Base-by-base conservation (phyloP, 768 basidiomycete genomes). In the Lyophyllum shimeji region DNA sequence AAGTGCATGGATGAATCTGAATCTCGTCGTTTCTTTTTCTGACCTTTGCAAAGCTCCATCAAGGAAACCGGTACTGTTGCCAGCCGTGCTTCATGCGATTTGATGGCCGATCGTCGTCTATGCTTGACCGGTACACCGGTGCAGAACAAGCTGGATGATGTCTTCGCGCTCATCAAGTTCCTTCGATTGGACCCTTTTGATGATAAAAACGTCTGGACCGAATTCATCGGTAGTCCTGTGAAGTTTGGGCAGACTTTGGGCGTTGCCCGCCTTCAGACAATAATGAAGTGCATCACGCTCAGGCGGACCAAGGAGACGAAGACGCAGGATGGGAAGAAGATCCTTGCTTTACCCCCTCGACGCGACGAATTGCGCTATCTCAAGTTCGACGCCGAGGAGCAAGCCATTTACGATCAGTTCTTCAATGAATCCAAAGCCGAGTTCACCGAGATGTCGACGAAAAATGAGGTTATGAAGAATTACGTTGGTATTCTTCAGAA, bases 81-180 rank as follows among this genome's bases (percentile, higher is more conserved):
- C 43, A 94, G 95, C 59, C 86, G 93, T 53, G 97, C 97, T 7
- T 95, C 90, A 12, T 98, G 97, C 71, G 95, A 97, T 69, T 82
- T 99, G 47, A 82, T 89, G 71, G 93, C 97, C 15, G 93, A 98
- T 67, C 86, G 97, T 50, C 86, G 97, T 15, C 77, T 98, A 42
- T 95, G 93, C 70, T 77, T 99, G 39, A 95, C 95, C n/a, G 97
- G 97, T 53, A 99, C 97, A 7, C 97, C 97, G 1, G 94, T 99
- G 34, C 97, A 99, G 75, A 99, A 99, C 79, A 97, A 96, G 72
- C 83, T 98, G 50, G 97, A 98, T 73, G 97, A 99, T 67, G 89
- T 99, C 48, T 98, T 89, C 71, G 97, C 97, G 4, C 79, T 99
- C 56, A 86, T 99, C 79, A 97, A 97, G 72, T 98, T 99, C 74